These are phyloP conservation scores for Arachnomyces sp. DNA, from an alignment of 2,329 filamentous ascomycete genomes.

Conservation along the genomic window DNA sequence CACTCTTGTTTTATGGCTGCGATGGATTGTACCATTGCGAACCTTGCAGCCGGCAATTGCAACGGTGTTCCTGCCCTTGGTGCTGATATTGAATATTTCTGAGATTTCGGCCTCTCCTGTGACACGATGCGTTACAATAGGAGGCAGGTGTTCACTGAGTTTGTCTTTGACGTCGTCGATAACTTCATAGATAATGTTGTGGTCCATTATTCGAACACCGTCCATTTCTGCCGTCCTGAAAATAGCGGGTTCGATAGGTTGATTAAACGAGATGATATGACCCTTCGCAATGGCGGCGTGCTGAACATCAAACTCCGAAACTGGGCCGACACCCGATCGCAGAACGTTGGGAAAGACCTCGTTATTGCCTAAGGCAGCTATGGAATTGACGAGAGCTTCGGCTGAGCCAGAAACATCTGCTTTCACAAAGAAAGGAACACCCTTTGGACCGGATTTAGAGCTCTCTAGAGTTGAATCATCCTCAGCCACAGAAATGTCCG, in stretches of 20 bases:
- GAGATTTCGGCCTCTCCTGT: constrained; percentile 81
- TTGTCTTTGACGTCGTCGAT: constrained; percentile 45
- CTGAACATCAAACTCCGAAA: constrained; percentile 82
- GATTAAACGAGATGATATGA: constrained; percentile 81
- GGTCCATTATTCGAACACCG: constrained; percentile 71
- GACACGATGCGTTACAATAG: constrained; percentile 60
- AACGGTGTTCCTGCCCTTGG: constrained; percentile 62
- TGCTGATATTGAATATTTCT: constrained; percentile 74
- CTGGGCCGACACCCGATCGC: constrained; percentile 65
- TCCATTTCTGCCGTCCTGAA: constrained; percentile 60
- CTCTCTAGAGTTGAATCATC: constrained; percentile 26
- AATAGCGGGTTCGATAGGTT: constrained; percentile 59
- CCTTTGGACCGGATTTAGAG: constrained; percentile 44
- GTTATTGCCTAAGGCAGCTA: constrained; percentile 73
- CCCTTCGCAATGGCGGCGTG: constrained; percentile 72
- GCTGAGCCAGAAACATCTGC: constrained; percentile 90
- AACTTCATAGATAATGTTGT: constrained; percentile 58
- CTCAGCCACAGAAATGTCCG: constrained; percentile 13
- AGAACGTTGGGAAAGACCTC: constrained; percentile 74
- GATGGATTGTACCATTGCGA: constrained; percentile 66
- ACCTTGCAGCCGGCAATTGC: constrained; percentile 84
- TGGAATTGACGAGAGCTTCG: constrained; percentile 74
- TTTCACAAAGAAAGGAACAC: constrained; percentile 79
- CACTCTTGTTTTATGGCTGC: constrained; percentile 60
- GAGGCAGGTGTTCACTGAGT: constrained; percentile 63